These are phyloP conservation scores for Papiliotrema laurentii DNA, from an alignment of 1,284 basidiomycete species.

Conservation along the genomic window DNA sequence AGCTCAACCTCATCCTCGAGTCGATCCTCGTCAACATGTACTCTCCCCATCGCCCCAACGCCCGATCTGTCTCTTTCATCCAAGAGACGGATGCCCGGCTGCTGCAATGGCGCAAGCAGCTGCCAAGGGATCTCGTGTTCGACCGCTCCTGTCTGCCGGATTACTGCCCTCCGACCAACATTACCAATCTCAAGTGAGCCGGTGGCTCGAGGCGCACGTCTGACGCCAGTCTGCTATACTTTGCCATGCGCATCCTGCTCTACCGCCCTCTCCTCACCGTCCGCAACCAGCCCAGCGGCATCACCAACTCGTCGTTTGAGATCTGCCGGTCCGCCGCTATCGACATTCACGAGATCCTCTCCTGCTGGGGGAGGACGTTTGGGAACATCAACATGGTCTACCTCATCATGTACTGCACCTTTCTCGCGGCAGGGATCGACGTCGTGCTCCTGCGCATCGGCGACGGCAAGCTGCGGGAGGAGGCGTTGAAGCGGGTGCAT, in stretches of 20 bases:
- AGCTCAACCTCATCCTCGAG: slow-evolving; percentile 23
- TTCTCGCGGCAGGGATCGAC: slow-evolving; percentile 21
- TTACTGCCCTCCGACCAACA: slow-evolving; percentile 12
- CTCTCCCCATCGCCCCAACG: slow-evolving; percentile 18
- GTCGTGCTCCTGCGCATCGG: slow-evolving; percentile 19
- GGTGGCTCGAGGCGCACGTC: not conserved
- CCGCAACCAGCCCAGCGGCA: slow-evolving; percentile 13
- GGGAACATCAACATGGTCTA: slow-evolving; percentile 25
- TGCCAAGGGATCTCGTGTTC: not conserved
- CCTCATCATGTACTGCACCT: slow-evolving; percentile 21
- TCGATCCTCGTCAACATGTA: slow-evolving; percentile 26
- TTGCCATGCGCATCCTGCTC: slow-evolving; percentile 16
- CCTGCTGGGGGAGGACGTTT: slow-evolving; percentile 19
- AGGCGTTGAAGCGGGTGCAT: slow-evolving; percentile 19
- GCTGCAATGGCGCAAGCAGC: not conserved
- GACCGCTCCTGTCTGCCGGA: not conserved
- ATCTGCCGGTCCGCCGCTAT: slow-evolving; percentile 17
- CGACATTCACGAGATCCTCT: slow-evolving; percentile 19
- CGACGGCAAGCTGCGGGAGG: slow-evolving; percentile 15
- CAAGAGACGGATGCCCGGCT: slow-evolving; percentile 1
- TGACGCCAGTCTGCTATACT: slow-evolving; percentile 12
- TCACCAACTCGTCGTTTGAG: slow-evolving; percentile 16
- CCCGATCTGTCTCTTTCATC: slow-evolving; percentile 15
- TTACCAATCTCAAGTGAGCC: slow-evolving; percentile 12
- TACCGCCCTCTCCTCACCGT: slow-evolving; percentile 17